phyloP scores from a whole-genome alignment of 2,329 filamentous ascomycete species.

The Penicillium sp. region DNA sequence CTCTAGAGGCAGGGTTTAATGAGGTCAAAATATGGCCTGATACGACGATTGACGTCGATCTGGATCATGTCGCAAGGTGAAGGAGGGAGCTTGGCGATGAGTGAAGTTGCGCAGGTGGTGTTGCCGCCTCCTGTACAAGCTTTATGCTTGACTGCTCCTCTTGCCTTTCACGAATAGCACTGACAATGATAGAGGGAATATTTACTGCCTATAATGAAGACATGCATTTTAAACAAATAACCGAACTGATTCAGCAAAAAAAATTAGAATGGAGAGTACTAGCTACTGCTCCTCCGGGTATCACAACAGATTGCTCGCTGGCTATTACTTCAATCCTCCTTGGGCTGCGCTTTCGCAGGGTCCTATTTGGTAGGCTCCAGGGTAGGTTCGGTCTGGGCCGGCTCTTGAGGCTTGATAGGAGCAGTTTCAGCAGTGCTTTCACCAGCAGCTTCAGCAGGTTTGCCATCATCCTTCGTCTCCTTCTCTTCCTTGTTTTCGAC shows the following conservation, averaged over 20 bases:
- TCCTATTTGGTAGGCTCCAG: constrained; percentile 18
- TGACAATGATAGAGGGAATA: neutral
- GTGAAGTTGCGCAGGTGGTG: constrained; percentile 13
- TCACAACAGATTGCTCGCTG: constrained; percentile 20
- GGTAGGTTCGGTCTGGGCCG: constrained; percentile 11
- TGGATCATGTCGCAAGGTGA: neutral
- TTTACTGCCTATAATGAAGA: neutral
- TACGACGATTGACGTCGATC: neutral
- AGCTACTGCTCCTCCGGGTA: constrained; percentile 20
- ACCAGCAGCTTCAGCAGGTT: constrained; percentile 9
- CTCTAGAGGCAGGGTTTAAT: neutral
- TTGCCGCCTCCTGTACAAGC: constrained; percentile 13
- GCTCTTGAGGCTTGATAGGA: constrained; percentile 10
- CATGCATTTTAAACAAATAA: neutral
- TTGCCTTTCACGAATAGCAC: no score
- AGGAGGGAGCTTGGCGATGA: constrained; percentile 15
- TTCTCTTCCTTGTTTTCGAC: constrained; percentile 21
- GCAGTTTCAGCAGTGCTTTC: constrained; percentile 5
- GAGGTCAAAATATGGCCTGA: neutral
- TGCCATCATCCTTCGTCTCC: constrained; percentile 1
- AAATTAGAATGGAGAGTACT: constrained; percentile 17
- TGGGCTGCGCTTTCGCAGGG: constrained; percentile 13
- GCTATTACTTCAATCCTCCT: constrained; percentile 14
- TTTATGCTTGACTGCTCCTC: neutral
- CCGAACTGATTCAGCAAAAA: constrained; percentile 3